Conservation (phyloP, 495 filamentous ascomycete species). For the Cercophora newfieldiana region DNA sequence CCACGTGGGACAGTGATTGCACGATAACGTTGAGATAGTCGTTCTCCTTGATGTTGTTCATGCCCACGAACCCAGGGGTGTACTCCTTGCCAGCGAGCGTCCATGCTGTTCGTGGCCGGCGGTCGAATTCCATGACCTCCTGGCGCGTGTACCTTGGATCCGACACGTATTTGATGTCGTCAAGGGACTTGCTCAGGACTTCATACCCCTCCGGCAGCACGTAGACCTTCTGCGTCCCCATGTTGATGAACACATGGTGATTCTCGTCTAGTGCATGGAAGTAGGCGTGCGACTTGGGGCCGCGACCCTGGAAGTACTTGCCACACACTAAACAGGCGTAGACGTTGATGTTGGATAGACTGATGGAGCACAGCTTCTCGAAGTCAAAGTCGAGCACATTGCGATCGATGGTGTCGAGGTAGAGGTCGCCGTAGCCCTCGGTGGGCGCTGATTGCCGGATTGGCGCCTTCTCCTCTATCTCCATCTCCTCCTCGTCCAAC, state of each 20-base stretch:
- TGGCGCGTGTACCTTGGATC: conserved; percentile 82
- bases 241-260: conserved; percentile 98
- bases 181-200: conserved; percentile 89
- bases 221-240: conserved; percentile 91
- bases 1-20: conserved; percentile 89
- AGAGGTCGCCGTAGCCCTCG: conserved; percentile 91
- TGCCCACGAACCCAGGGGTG: conserved; percentile 90
- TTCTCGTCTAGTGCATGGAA: conserved; percentile 93
- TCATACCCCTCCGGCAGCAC: conserved; percentile 97
- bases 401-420: conserved; percentile 96
- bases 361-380: conserved; percentile 95
- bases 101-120: conserved; percentile 69
- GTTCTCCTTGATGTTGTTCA: conserved; percentile 99
- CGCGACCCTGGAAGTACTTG: conserved; percentile 95
- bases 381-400: conserved; percentile 92
- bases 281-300: conserved; percentile 93
- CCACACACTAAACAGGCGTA: conserved; percentile 98
- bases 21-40: conserved; percentile 97
- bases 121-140: conserved; percentile 79
- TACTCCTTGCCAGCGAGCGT: conserved; percentile 82
- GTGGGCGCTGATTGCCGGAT: conserved; percentile 72
- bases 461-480: conserved; percentile 50
- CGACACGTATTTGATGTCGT: conserved; percentile 98
- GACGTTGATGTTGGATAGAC: conserved; percentile 95
- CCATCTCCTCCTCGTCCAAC: conserved; percentile 33